Conservation (phyloP, 2,329 filamentous ascomycete genomes). For the Ophiostoma sp. region DNA sequence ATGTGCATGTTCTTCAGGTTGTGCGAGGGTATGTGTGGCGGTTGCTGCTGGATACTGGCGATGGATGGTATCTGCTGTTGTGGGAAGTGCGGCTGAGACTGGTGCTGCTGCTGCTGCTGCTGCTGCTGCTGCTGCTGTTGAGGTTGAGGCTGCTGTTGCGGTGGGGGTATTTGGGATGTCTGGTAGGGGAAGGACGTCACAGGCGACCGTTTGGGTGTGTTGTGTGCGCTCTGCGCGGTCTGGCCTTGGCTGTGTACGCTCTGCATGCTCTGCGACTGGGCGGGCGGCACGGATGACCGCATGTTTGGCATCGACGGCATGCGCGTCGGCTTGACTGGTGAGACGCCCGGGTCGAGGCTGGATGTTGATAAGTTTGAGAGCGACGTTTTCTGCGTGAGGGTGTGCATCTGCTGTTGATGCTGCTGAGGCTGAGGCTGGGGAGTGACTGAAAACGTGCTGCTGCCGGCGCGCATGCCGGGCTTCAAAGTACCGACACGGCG, state of each 20-base stretch:
- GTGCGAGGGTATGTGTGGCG: background rate
- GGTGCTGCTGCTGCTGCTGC: conserved; percentile 1
- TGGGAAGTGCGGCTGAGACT: background rate
- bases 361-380: background rate
- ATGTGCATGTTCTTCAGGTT: conserved; percentile 6
- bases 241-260: background rate
- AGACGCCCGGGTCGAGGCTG: background rate
- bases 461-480: conserved; percentile 11
- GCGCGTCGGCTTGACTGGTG: background rate
- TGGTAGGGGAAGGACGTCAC: conserved; percentile 4
- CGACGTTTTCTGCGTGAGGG: background rate
- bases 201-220: conserved; percentile 3
- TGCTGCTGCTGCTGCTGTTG: background rate
- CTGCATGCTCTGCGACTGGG: background rate
- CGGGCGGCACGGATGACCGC: background rate
- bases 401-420: background rate
- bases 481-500: conserved; percentile 25
- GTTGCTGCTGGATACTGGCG: background rate
- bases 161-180: background rate
- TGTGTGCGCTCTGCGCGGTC: background rate
- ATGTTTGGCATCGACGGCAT: conserved; percentile 11
- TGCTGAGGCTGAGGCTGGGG: background rate
- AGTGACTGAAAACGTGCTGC: background rate
- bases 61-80: conserved; percentile 5
- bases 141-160: background rate